These are phyloP conservation scores for Hymenoscyphus scutula DNA, from an alignment of 2,329 filamentous ascomycete species.

Conservation along the genomic window DNA sequence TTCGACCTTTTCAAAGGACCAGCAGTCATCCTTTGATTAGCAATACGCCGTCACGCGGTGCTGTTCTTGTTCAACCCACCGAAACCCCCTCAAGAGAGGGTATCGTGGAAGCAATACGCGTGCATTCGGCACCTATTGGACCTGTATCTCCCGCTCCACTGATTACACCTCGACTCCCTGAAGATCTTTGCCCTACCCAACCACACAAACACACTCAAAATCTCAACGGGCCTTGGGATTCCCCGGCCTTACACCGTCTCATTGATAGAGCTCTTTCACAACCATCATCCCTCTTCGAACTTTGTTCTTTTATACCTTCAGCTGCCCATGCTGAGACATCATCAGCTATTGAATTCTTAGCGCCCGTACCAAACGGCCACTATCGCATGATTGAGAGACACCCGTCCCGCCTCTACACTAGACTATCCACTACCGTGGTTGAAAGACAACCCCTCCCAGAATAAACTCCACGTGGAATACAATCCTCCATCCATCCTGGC, in stretches of 20 bases:
- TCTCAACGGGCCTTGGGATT: not conserved
- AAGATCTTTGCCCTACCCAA: not conserved
- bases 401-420: slow-evolving; percentile 5
- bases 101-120: not conserved
- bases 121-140: slow-evolving; percentile 4
- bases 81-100: not conserved
- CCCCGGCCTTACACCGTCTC: not conserved
- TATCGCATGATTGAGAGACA: slow-evolving; percentile 5
- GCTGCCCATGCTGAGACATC: not conserved
- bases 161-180: not conserved
- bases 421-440: not conserved
- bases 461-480: slow-evolving; percentile 1
- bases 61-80: not conserved
- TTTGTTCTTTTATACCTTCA: slow-evolving; percentile 4
- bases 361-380: not conserved
- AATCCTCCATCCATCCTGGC: not conserved
- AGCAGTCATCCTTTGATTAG: not conserved
- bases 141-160: not conserved
- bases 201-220: not conserved
- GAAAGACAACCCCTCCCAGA: not conserved
- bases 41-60: not conserved
- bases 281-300: not conserved
- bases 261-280: not conserved
- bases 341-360: not conserved
- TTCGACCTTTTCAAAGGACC: not conserved